Conservation (phyloP, 2,329 filamentous ascomycete species). For the Fusarium staphyleae region DNA sequence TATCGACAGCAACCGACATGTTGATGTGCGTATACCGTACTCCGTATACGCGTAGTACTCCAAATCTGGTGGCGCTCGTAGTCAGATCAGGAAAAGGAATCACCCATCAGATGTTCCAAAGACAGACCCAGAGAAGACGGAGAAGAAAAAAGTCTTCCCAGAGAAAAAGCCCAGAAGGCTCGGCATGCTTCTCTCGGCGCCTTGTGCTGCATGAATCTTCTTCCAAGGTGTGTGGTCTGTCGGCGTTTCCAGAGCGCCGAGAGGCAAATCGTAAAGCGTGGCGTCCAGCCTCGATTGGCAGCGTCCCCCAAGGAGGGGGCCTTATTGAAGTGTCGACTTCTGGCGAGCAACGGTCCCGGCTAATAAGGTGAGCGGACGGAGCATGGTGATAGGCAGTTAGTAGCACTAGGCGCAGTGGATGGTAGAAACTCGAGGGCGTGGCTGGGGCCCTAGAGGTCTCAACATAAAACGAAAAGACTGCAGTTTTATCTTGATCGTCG, state of each 20-base stretch:
- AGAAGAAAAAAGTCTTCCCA: slow-evolving; percentile 9
- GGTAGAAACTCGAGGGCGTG: slow-evolving; percentile 5
- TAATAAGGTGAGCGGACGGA: not conserved
- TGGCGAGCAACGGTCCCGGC: slow-evolving; percentile 2
- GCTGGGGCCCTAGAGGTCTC: slow-evolving; percentile 4
- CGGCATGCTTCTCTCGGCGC: slow-evolving; percentile 23
- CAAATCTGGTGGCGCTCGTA: slow-evolving; percentile 22
- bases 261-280: slow-evolving; percentile 35
- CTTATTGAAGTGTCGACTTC: slow-evolving; percentile 14
- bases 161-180: slow-evolving; percentile 21
- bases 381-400: not conserved
- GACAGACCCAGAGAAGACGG: slow-evolving; percentile 5
- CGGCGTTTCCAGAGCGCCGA: slow-evolving; percentile 28
- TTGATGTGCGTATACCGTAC: too few relatives aligned
- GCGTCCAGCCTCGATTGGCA: slow-evolving; percentile 26
- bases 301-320: slow-evolving; percentile 9
- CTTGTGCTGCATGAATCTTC: slow-evolving; percentile 20
- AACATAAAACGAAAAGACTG: not conserved
- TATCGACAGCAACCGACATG: slow-evolving; percentile 11
- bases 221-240: slow-evolving; percentile 23
- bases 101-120: slow-evolving; percentile 10
- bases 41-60: slow-evolving; percentile 1
- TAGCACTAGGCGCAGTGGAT: not conserved
- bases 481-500: not conserved
- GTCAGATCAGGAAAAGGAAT: slow-evolving; percentile 23